These are phyloP conservation scores for Venturiaceae sp. DNA, from an alignment of 2,329 filamentous ascomycete species.

Conservation along the genomic window DNA sequence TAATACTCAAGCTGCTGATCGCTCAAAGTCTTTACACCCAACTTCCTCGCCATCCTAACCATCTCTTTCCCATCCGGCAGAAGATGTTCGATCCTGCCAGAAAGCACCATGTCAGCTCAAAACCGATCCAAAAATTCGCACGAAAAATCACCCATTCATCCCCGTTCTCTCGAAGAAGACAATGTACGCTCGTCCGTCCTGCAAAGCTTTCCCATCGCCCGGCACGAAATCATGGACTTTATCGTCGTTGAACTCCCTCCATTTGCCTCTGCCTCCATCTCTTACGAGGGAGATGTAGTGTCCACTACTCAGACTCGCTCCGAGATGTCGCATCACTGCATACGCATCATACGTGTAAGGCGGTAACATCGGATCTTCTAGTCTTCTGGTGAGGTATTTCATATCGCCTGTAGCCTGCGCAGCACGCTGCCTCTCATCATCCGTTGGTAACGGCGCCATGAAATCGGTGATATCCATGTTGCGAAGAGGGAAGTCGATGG, in stretches of 20 bases:
- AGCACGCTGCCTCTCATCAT: constrained; percentile 27
- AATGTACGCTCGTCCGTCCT: constrained; percentile 56
- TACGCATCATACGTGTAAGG: constrained; percentile 79
- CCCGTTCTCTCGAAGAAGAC: constrained; percentile 46
- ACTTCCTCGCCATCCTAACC: neutral
- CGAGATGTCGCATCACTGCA: constrained; percentile 70
- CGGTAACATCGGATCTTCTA: constrained; percentile 32
- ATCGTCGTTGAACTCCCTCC: constrained; percentile 52
- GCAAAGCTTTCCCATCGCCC: constrained; percentile 39
- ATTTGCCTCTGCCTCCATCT: constrained; percentile 41
- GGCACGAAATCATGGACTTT: constrained; percentile 38
- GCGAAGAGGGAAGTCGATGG: constrained; percentile 67
- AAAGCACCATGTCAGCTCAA: neutral
- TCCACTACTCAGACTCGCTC: constrained; percentile 56
- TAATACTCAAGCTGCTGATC: neutral
- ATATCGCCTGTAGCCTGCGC: constrained; percentile 17
- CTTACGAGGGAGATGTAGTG: constrained; percentile 66
- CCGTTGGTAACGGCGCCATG: constrained; percentile 39
- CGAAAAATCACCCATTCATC: neutral
- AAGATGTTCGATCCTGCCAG: neutral
- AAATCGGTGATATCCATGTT: constrained; percentile 55
- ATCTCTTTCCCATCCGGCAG: neutral
- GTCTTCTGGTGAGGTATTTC: constrained; percentile 1
- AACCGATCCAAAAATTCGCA: neutral
- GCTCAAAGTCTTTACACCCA: neutral